phyloP scores from a whole-genome alignment of 2,329 filamentous ascomycete genomes.

The Fusarium piperis region DNA sequence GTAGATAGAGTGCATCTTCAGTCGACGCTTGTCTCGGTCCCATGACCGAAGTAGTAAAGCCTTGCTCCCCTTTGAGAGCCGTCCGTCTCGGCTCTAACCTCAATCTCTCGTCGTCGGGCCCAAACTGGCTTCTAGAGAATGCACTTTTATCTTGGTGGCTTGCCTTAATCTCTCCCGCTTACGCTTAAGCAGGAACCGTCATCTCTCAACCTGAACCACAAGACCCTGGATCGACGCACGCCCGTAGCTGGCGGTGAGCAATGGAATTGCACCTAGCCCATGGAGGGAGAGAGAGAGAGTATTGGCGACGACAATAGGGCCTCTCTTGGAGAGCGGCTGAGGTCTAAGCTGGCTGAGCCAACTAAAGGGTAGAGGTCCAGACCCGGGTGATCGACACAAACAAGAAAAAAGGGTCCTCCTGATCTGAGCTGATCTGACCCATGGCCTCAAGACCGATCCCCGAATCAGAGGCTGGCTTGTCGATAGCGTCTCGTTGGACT shows the following conservation, averaged over 20 bases:
- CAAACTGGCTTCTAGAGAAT: conserved; percentile 4
- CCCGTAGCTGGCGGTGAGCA: not conserved
- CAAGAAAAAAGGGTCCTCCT: conserved; percentile 32
- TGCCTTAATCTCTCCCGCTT: conserved; percentile 20
- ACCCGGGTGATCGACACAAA: conserved; percentile 33
- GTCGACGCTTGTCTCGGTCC: conserved; percentile 15
- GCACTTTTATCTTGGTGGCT: conserved; percentile 24
- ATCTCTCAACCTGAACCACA: not conserved
- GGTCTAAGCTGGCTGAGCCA: conserved; percentile 24
- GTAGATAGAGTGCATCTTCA: not conserved
- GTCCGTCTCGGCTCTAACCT: conserved; percentile 18
- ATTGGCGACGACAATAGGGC: too few relatives aligned
- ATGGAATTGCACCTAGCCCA: not conserved
- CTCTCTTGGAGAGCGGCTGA: conserved; percentile 3
- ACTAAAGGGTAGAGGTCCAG: conserved; percentile 6
- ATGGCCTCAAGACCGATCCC: conserved; percentile 24
- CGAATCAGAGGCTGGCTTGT: conserved; percentile 10
- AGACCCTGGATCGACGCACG: conserved; percentile 10
- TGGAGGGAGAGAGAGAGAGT: not conserved
- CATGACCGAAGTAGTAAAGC: conserved; percentile 18
- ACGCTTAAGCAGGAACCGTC: conserved; percentile 14
- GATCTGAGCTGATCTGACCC: conserved; percentile 27
- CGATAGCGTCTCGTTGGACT: conserved; percentile 6
- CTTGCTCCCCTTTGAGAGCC: conserved; percentile 8
- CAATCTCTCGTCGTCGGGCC: not conserved